Conservation (phyloP, 768 basidiomycete genomes). For the Tylopilus sp. region DNA sequence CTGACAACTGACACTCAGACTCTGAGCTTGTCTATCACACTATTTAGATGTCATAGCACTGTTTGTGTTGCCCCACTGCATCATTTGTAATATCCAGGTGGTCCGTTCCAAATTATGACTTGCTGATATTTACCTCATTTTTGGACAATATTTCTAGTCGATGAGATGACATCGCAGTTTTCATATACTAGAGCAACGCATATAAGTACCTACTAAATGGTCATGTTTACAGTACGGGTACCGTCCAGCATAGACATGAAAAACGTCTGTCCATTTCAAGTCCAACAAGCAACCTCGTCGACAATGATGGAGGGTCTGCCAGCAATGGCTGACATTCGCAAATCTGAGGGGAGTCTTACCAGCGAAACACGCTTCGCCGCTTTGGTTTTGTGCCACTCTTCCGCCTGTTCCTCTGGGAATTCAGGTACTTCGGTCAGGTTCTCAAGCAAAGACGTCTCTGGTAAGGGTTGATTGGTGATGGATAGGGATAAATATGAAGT, state of each 20-base stretch:
- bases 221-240: conserved; percentile 8
- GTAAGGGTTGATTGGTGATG: conserved; percentile 17
- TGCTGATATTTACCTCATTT: conserved; percentile 40
- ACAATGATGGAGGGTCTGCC: conserved; percentile 13
- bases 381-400: conserved; percentile 84
- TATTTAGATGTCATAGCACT: conserved; percentile 39
- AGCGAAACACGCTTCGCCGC: conserved; percentile 84
- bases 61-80: conserved; percentile 27
- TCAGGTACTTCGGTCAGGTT: conserved; percentile 46
- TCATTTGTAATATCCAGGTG: too few relatives aligned
- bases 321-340: conserved; percentile 29
- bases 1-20: too few relatives aligned
- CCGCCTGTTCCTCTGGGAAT: conserved; percentile 65
- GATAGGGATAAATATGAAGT: conserved; percentile 23
- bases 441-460: conserved; percentile 37
- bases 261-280: conserved; percentile 3
- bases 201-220: not conserved
- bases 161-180: conserved; percentile 1
- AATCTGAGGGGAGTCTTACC: conserved; percentile 63
- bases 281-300: conserved; percentile 1
- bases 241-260: conserved; percentile 2
- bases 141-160: too few relatives aligned
- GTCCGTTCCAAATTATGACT: conserved; percentile 41
- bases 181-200: conserved; percentile 9
- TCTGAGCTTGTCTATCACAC: conserved; percentile 44